These are phyloP conservation scores for Beauveria sp. DNA, from an alignment of 2,329 filamentous ascomycete genomes.

Conservation along the genomic window DNA sequence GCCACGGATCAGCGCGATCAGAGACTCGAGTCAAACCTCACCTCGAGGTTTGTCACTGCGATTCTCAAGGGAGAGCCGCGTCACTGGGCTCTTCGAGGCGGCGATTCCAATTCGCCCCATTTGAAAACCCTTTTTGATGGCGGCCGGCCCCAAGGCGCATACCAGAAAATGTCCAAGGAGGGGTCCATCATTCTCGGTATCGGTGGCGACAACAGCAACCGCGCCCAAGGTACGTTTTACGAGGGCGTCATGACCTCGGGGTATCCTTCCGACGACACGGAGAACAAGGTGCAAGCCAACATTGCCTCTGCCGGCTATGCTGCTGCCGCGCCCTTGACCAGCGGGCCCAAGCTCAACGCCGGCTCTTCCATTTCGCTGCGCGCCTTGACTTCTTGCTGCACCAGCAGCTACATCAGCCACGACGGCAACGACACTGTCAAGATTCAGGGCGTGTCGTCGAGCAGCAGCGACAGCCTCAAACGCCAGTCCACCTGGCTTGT, in stretches of 20 bases:
- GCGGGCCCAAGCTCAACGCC: conserved; percentile 38
- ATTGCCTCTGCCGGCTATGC: conserved; percentile 53
- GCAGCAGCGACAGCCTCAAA: conserved; percentile 41
- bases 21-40: conserved; percentile 42
- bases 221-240: conserved; percentile 56
- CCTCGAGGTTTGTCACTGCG: conserved; percentile 48
- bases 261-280: conserved; percentile 52
- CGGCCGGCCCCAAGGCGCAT: conserved; percentile 45
- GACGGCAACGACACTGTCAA: conserved; percentile 33
- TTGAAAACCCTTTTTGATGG: conserved; percentile 54
- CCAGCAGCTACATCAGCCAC: conserved; percentile 48
- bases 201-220: conserved; percentile 56
- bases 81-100: conserved; percentile 53
- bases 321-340: conserved; percentile 34
- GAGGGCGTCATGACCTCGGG: conserved; percentile 58
- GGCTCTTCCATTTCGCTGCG: conserved; percentile 46
- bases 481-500: conserved; percentile 46
- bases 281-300: conserved; percentile 51
- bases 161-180: conserved; percentile 58
- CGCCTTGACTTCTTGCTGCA: conserved; percentile 46
- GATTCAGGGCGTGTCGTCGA: conserved; percentile 46
- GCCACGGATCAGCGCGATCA: conserved; percentile 46
- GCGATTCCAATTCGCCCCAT: conserved; percentile 43
- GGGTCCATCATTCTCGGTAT: conserved; percentile 63
- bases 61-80: conserved; percentile 48